Base-by-base conservation (phyloP, 2,329 filamentous ascomycete species). In the Penicillium sp. region DNA sequence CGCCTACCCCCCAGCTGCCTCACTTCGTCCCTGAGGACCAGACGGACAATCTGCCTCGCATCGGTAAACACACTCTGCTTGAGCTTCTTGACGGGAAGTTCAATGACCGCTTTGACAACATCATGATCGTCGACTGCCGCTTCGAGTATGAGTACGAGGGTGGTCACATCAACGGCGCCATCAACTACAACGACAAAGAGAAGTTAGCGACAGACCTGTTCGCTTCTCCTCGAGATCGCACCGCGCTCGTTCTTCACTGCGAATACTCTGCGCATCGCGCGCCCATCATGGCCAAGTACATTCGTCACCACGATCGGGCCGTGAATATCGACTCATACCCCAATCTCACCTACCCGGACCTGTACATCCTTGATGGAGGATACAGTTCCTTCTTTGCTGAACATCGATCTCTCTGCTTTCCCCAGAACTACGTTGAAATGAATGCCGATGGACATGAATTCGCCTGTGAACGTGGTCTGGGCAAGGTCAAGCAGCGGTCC, bases 91-190 rank as follows among this genome's bases (percentile, higher is more conserved):
- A 95, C 68, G 90, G 90, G 52, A 85, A 87, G 59, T 95, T 84
- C 71, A 81, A 83, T 61, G 77, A 84, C 26, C 69, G 81, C 25
- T 97, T 87, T 67, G 83, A 90, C 51, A 81, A 90, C 65, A 84
- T 88, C 66, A 81, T 95, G 69, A 79, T 98, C 62, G 85, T 98
- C 62, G 93, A 98, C 70, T 98, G 93, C 69, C 87, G 93, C 18
- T 98, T 98, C 66, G 93, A 98, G 76, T 98, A 98, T 69, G 93
- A 98, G 72, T 98, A 94, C 66, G 86, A 95, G 12, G 93, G 93
- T 48, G 93, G 93, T 32, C 93, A 98, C 68, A 96, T 98, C 64
- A 81, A 90, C 58, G 87, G 87, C 13, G 93, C 93, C 38, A 77
- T 95, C 72, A 98, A 98, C 75, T 93, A 90, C 76, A 97, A 95